Base-by-base conservation (phyloP, 78 protist species). In the Anaeramoeba flamelloides region DNA sequence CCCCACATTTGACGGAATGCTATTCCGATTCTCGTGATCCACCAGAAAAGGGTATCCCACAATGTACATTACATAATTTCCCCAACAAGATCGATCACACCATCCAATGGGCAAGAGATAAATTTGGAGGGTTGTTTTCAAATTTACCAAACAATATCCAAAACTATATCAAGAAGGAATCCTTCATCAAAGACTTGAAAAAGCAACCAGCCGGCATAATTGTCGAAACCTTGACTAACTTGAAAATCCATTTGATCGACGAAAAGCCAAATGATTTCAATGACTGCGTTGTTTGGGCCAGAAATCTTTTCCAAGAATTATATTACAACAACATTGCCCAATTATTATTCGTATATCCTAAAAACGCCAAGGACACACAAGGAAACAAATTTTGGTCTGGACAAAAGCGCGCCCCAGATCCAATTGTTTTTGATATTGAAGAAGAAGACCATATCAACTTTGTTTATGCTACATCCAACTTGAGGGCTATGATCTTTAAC, bases 51-150 rank as follows among this genome's bases (percentile, higher is more conserved):
- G 26, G 30, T 12, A 34, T 79, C 22, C 97, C 99, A 31, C 36
- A 89, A 64, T 97, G 99, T 89, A 94, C 97, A 8, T 86, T 97
- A 34, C 90, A 95, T 86, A 87, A 90, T 79, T 95, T 97, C 95
- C 99, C 99, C 36, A 83, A 93, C 87, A 81, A 77, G 34, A 91
- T 93, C 81, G 92, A 81, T 34, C 94, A 98, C 87, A 94, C 99
- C 79, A 83, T 96, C 17, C 78, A 1, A 38, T 94, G 98, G 98
- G 99, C 98, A 34, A 89, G 99, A 36, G 77, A 78, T 2, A 22
- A 82, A 38, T 97, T 96, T 81, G 94, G 95, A 81, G 90, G 90
- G 38, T 39, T 37, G 78, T 97, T 87, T 80, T 32, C 1, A 32
- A 41, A 39, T 39, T 2, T 4, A 12, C 81, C 81, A 30, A 3